phyloP scores from a whole-genome alignment of 306 rosid species.

The Rubus parviflorus region DNA sequence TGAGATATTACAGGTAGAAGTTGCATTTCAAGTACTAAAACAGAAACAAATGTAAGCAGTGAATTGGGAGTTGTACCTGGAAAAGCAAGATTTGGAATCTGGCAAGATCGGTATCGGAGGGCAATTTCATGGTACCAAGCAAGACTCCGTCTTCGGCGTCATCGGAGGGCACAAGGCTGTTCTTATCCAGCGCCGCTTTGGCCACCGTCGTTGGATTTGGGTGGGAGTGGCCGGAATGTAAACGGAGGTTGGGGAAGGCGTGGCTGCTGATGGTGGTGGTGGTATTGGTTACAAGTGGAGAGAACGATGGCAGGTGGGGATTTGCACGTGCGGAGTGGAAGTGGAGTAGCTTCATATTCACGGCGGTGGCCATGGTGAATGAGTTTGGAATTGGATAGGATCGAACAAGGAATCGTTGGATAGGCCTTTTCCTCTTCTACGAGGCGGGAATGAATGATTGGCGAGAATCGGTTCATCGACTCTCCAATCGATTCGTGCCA shows the following conservation, averaged over 20 bases:
- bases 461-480: no score
- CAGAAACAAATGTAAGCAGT: no score
- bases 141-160: slow-evolving; percentile 69
- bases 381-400: no score
- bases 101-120: slow-evolving; percentile 53
- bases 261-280: neutral
- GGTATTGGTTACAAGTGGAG: slow-evolving; percentile 24
- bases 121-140: slow-evolving; percentile 81
- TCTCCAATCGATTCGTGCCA: no score
- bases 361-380: slow-evolving; percentile 45
- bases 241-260: slow-evolving; percentile 14
- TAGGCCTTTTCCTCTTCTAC: no score
- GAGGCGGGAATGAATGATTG: no score
- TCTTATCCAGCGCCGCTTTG: slow-evolving; percentile 46
- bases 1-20: slow-evolving; percentile 33
- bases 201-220: slow-evolving; percentile 10
- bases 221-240: slow-evolving; percentile 16
- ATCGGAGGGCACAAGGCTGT: slow-evolving; percentile 25
- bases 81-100: slow-evolving; percentile 71
- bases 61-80: slow-evolving; percentile 42
- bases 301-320: slow-evolving; percentile 23
- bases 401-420: no score
- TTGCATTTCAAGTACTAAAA: neutral
- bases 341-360: slow-evolving; percentile 23
- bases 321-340: slow-evolving; percentile 19